Evolutionary conservation across 306 rosid genomes (phyloP), one percentile per base, ranked within the genome.

Genomic region (Gynostemma pentaphyllum): DNA sequence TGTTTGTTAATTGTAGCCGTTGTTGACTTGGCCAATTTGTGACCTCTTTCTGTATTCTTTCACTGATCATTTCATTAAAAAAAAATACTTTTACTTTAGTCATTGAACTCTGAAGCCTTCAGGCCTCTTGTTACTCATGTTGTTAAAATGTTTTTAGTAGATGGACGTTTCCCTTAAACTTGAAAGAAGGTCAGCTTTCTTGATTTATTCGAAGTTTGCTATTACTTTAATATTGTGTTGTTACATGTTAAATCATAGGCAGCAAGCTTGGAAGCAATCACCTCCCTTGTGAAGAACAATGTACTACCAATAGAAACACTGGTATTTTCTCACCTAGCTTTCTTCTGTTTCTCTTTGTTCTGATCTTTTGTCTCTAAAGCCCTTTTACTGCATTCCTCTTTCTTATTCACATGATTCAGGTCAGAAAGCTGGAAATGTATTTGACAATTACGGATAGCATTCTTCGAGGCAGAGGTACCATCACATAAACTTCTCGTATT

Each of bases 361-460:
- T 11, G 8, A 53, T 45, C 3, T 0, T 39, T 57, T 2, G 14
- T 62, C 60, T 26, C 29, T 8, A 24, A n/a, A 6, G 5, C 48
- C 9, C 11, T 67, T 14, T 19, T 23, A 23, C 19, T 39, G 56
- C 66, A 32, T 46, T 39, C 28, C 44, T 67, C 44, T 67, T 51
- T 40, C 8, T 51, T 64, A 57, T 48, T 66, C 62, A 67, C 39
- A 23, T 34, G 46, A 53, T 66, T 49, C 52, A 92, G 99, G 87
- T 92, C 52, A 71, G 70, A 64, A 94, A 88, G 76, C 74, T 92
- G 96, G 79, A 66, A 41, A 74, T 92, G 95, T 88, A 88, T 72
- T 80, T 88, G 85, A 92, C 96, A 46, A 80, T 84, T 10, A 79
- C 94, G 2, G 90, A 92, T 68, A 26, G 73, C 42, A 68, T 82